Evolutionary conservation across 225 moss, liverwort and hornwort species (phyloP).

Genomic region (Polytrichum commune): DNA sequence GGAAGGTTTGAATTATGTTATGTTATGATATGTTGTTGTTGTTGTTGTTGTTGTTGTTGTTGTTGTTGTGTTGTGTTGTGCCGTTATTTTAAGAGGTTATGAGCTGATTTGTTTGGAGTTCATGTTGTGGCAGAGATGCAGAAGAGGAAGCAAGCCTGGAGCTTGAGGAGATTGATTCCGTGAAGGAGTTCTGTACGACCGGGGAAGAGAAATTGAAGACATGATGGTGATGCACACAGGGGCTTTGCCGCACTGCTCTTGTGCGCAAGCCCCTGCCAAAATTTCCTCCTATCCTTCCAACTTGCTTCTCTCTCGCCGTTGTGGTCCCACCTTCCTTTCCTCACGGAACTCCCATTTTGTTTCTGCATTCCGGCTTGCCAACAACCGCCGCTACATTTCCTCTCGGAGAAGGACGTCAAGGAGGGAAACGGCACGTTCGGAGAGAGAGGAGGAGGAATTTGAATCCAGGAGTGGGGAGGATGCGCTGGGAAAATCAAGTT

Average conservation of each 20-base stretch:
- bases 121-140: too few species aligned
- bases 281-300: slow-evolving; percentile 14
- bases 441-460: slow-evolving; percentile 9
- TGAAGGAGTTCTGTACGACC: too few species aligned
- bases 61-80: too few species aligned
- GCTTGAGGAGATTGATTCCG: too few species aligned
- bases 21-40: too few species aligned
- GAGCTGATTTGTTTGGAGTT: too few species aligned
- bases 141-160: too few species aligned
- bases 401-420: slow-evolving; percentile 1
- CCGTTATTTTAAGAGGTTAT: too few species aligned
- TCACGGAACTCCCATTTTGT: slow-evolving; percentile 26
- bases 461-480: slow-evolving; percentile 9
- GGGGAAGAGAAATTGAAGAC: too few species aligned
- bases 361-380: slow-evolving; percentile 16
- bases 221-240: too few species aligned
- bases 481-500: background rate
- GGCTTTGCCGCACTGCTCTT: slow-evolving; percentile 33
- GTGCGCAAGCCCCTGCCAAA: slow-evolving; percentile 8
- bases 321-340: slow-evolving; percentile 14
- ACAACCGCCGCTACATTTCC: background rate
- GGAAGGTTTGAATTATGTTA: too few species aligned
- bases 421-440: slow-evolving; percentile 23
- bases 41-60: too few species aligned
- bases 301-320: slow-evolving; percentile 20